These are phyloP conservation scores for Termitomyces eurrhizus DNA, from an alignment of 768 basidiomycete species.

Conservation along the genomic window DNA sequence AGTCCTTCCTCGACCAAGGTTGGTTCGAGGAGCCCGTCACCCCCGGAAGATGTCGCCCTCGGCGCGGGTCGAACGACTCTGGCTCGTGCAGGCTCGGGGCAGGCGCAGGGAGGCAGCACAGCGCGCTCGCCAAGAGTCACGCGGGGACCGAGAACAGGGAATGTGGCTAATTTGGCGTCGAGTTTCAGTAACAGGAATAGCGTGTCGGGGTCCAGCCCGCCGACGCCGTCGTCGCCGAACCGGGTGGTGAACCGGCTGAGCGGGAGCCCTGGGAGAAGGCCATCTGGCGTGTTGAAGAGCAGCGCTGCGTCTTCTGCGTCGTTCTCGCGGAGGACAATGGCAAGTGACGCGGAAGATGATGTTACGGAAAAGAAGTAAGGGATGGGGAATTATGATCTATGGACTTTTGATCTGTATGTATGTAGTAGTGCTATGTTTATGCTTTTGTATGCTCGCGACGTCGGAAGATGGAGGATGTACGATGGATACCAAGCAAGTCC, in stretches of 20 bases:
- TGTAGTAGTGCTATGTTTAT: background rate
- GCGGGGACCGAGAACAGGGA: slow-evolving; percentile 44
- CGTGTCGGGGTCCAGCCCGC: slow-evolving; percentile 27
- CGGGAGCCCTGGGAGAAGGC: slow-evolving; percentile 40
- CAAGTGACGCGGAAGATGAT: slow-evolving; percentile 80
- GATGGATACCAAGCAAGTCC: background rate
- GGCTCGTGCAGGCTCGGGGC: slow-evolving; percentile 43
- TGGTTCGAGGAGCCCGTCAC: slow-evolving; percentile 42
- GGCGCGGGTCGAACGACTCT: slow-evolving; percentile 36
- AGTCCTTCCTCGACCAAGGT: slow-evolving; percentile 24
- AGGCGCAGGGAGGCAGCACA: slow-evolving; percentile 25
- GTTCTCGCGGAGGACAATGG: slow-evolving; percentile 74
- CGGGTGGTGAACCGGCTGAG: slow-evolving; percentile 45
- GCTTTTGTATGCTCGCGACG: background rate
- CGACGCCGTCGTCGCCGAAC: slow-evolving; percentile 23
- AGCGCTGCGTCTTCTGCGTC: slow-evolving; percentile 28
- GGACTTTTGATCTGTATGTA: background rate
- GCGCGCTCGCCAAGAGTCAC: slow-evolving; percentile 47
- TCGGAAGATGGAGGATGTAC: too few relatives aligned
- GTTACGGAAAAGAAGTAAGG: slow-evolving; percentile 36
- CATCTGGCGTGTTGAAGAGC: slow-evolving; percentile 43
- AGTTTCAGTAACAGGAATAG: slow-evolving; percentile 49
- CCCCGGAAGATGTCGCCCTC: slow-evolving; percentile 35
- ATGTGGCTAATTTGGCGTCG: slow-evolving; percentile 53
- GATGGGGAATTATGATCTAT: slow-evolving; percentile 7